phyloP scores from a whole-genome alignment of 1,284 basidiomycete genomes.

The Baeospora myosura region DNA sequence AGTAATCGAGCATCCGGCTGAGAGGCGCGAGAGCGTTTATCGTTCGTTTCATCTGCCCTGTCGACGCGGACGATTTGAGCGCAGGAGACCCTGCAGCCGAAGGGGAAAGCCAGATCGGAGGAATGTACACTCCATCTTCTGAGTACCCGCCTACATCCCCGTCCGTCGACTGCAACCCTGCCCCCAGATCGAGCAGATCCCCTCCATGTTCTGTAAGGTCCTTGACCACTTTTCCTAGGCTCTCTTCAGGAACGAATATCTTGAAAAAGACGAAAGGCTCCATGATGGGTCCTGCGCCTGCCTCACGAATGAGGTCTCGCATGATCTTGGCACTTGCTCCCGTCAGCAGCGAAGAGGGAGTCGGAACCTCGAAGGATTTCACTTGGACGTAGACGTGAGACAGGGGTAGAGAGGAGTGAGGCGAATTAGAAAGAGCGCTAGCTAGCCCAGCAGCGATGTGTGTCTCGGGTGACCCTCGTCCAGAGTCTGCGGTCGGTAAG shows the following conservation, averaged over 20 bases:
- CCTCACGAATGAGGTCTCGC: slow-evolving; percentile 48
- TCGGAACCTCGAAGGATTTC: slow-evolving; percentile 32
- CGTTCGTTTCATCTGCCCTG: slow-evolving; percentile 44
- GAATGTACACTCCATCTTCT: slow-evolving; percentile 62
- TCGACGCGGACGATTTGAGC: slow-evolving; percentile 19
- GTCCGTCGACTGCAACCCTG: slow-evolving; percentile 27
- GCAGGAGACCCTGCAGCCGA: slow-evolving; percentile 33
- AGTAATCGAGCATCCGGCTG: slow-evolving; percentile 75
- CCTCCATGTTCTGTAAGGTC: slow-evolving; percentile 72
- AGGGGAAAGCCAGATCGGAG: slow-evolving; percentile 66
- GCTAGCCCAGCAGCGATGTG: slow-evolving; percentile 61
- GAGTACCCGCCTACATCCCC: slow-evolving; percentile 37
- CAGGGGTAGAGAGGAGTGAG: slow-evolving; percentile 63
- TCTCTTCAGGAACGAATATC: slow-evolving; percentile 56
- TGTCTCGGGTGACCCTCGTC: slow-evolving; percentile 35
- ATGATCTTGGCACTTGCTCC: slow-evolving; percentile 60
- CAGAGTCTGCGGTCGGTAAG: slow-evolving; percentile 47
- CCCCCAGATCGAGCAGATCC: slow-evolving; percentile 60
- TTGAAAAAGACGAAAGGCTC: slow-evolving; percentile 69
- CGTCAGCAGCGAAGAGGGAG: slow-evolving; percentile 46
- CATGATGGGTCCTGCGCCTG: slow-evolving; percentile 62
- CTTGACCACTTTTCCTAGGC: slow-evolving; percentile 66
- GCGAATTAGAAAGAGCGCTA: slow-evolving; percentile 66
- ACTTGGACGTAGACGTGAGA: slow-evolving; percentile 57
- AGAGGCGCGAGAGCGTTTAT: slow-evolving; percentile 69